Evolutionary conservation across 768 basidiomycete species (phyloP).

Genomic region (Guyanaporus albipodus): DNA sequence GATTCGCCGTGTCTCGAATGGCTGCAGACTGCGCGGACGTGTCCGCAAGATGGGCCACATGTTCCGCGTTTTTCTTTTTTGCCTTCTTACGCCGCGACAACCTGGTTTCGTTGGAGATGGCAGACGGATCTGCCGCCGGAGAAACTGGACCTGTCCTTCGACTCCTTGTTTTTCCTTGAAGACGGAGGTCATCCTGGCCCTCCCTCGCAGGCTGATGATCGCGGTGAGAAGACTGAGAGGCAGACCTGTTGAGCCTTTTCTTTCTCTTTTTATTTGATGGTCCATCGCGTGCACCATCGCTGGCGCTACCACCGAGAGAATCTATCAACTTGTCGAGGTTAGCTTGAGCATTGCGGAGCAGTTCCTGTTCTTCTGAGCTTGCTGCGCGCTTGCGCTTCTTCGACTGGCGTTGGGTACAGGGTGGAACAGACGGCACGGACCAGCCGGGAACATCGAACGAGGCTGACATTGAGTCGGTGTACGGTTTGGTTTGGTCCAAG

Average conservation of each 20-base stretch:
- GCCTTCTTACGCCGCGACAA: constrained; percentile 13
- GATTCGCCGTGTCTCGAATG: constrained; percentile 19
- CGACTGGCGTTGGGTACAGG: constrained; percentile 32
- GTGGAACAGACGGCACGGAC: constrained; percentile 46
- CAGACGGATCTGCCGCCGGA: constrained; percentile 7
- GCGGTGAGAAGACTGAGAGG: constrained; percentile 3
- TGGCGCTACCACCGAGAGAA: constrained; percentile 35
- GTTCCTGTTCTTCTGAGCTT: constrained; percentile 34
- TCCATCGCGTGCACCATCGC: constrained; percentile 20
- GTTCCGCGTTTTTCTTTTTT: constrained; percentile 20
- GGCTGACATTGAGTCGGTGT: constrained; percentile 22
- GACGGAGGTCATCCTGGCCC: not conserved
- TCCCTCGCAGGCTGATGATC: constrained; percentile 9
- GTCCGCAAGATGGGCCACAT: constrained; percentile 19
- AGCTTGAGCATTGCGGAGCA: constrained; percentile 38
- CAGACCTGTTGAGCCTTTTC: constrained; percentile 1
- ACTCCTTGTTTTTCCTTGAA: constrained; percentile 1
- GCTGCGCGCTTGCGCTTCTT: constrained; percentile 54
- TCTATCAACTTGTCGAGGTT: constrained; percentile 62
- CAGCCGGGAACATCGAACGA: constrained; percentile 71
- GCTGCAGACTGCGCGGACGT: constrained; percentile 13
- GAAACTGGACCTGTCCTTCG: constrained; percentile 9
- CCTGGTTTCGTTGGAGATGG: not conserved
- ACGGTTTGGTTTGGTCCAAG: constrained; percentile 6
- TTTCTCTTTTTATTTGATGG: constrained; percentile 21